Base-by-base conservation (phyloP, 2,329 filamentous ascomycete genomes). In the Lecanosticta acicola region DNA sequence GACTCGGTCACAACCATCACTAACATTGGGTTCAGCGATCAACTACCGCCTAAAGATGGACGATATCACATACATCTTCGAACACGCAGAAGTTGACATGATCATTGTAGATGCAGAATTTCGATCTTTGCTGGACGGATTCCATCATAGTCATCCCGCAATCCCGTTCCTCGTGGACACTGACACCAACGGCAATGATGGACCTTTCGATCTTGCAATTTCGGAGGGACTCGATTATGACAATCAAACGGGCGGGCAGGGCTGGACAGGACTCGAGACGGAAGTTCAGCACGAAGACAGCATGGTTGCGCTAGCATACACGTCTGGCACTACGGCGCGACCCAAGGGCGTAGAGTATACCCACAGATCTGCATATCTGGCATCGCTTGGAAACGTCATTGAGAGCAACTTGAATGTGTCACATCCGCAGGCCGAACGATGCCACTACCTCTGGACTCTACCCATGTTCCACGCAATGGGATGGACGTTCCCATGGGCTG, bases 281-380 rank as follows among this genome's bases (percentile, higher is more conserved):
- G 83, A 89, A 55, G 78, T 78, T 2, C 71, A 75, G 1, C 77
- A 88, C 58, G 93, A 98, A 65, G 84, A 95, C 55, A 81, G 81
- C 49, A 77, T 87, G 56, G 77, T 97, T 50, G 88, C 90, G 2
- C 80, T 98, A 45, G 87, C 91, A 1, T 97, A 97, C 66, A 98
- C 93, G 0, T 93, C 85, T 20, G 91, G 91, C 3, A 97, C 93
- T 1, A 97, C 93, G 0, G 89, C 90, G 0, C 76, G 79, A 21
- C 93, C 93, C 1, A 97, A 98, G 66, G 93, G 93, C 3, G 91
- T 96, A 2, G 82, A 94, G 45, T 96, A 85, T 62, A 96, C 88
- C 1, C 87, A 97, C 66, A 79, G 93, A 38, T 86, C 90, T 3
- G 81, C 81, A 5, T 98, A 97, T 62, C 75, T 98, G 10, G 91